Evolutionary conservation across 768 basidiomycete species (phyloP), one percentile per base, ranked within the genome.

Genomic region (Aureoboletus auriporus): DNA sequence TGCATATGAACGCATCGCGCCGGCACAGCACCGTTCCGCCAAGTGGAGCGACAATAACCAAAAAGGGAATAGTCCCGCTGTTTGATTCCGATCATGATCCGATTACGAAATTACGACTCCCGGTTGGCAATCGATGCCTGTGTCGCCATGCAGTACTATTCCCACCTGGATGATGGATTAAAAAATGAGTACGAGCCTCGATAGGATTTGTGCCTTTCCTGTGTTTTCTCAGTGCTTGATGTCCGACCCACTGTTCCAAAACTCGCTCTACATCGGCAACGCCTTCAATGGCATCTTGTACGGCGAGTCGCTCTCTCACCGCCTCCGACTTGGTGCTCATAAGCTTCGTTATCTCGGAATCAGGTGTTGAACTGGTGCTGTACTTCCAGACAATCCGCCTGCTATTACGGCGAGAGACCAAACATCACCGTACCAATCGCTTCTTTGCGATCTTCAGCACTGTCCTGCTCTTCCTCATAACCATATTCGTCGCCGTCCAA

Each of bases 401-500:
- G 2, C n/a, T 38, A 1, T 38, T 39, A 38, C 30, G 14, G 10
- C n/a, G 9, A 8, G 30, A 27, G 13, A 26, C 6, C n/a, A 29
- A 14, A 14, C 31, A 30, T 34, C 17, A 11, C 11, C 16, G 27
- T 11, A 20, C 36, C 16, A 45, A 44, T 39, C 33, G 16, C 10
- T 46, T 55, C n/a, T 49, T 45, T 13, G 38, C 42, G 17, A 16
- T 49, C 9, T 55, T 55, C 14, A 55, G 48, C 23, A 50, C 44
- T 4, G 17, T n/a, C 14, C 31, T 61, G 31, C 53, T 67, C 1
- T 33, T 61, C n/a, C 50, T 66, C 4, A 59, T 59, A 56, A 66
- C 65, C 6, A 50, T 63, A 12, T 63, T 56, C 30, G 56, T 61
- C 27, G 55, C 58, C 17, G 46, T 41, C 12, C 41, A 47, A 12